Percentiles rank a stretch among this genome's conserved stretches.
Conservation (phyloP, 164 flowering plant species). For the Chimonanthus praecox region DNA sequence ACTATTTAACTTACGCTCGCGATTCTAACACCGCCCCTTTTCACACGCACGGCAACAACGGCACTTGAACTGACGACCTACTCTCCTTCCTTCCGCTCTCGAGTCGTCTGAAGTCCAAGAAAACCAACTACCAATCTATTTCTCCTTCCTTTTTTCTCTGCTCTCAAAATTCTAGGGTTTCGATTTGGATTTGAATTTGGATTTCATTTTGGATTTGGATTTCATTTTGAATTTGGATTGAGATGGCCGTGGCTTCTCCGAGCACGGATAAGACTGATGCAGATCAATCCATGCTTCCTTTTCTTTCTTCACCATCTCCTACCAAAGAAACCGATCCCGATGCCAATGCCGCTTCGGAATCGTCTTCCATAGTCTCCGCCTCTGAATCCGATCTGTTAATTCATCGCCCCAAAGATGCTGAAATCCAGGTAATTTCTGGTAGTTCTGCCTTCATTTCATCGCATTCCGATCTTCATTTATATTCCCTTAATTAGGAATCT, state of each 20-base stretch:
- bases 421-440: conserved; percentile 8
- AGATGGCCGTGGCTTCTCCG: not conserved
- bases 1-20: not conserved
- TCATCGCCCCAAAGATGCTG: conserved; percentile 8
- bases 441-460: not conserved
- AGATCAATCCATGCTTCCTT: not conserved
- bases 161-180: not conserved
- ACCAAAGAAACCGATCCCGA: conserved; percentile 1
- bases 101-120: not conserved
- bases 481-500: not conserved
- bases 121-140: too few relatives aligned
- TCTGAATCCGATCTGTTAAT: conserved; percentile 13
- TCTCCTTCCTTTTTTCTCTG: not conserved
- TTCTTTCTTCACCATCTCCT: conserved; percentile 10
- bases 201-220: not conserved
- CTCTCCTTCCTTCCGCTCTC: not conserved
- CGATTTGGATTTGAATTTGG: not conserved
- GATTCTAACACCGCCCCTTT: not conserved
- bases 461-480: not conserved
- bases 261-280: not conserved
- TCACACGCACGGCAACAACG: not conserved
- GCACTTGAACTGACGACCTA: not conserved
- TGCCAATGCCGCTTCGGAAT: conserved; percentile 17
- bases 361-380: conserved; percentile 9
- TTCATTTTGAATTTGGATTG: not conserved